Evolutionary conservation across 1,139 yeast genomes (phyloP), one percentile per base, ranked within the genome.

Genomic region (Candida buenavistaensis): DNA sequence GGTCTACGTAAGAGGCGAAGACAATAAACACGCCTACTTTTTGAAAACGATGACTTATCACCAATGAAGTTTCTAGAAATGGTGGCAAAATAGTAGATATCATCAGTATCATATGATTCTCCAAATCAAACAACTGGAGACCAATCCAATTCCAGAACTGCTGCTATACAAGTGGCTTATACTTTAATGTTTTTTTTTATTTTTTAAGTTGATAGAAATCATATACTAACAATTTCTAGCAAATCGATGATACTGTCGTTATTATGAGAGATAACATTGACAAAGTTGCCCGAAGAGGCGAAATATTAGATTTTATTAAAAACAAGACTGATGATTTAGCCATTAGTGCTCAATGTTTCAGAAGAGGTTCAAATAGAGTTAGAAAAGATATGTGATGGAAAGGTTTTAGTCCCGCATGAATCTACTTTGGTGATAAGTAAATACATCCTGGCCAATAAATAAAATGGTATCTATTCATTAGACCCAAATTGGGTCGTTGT

Each of bases 361-460:
- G 95, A 61, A 79, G 96, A 59, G 96, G 97, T 27, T 98, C 98
- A 39, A 92, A 90, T 66, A 80, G 96, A 52, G 97, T 92, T 32
- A 85, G 99, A 68, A 94, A 90, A 64, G 96, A 89, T 59, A 92
- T 92, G 97, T 92, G 98, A 98, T 86, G 95, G 88, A 92, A 94
- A 64, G 97, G 94, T 61, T 77, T 94, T 78, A 92, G n/a, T n/a
- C n/a, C n/a, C n/a, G n/a, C n/a, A n/a, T n/a, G n/a, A n/a, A n/a
- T n/a, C n/a, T n/a, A n/a, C n/a, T n/a, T n/a, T n/a, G n/a, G n/a
- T n/a, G n/a, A 92, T 71, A 86, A 92, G 95, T 82, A 96, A 62
- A 71, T 90, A 72, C 94, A 97, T 62, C 72, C 94, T 43, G 86
- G 28, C 73, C 84, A 23, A 75, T 94, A 44, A 82, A 92, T 53